Evolutionary conservation across 1,139 yeast genomes (phyloP).

Genomic region (Yamadazyma atlantica): DNA sequence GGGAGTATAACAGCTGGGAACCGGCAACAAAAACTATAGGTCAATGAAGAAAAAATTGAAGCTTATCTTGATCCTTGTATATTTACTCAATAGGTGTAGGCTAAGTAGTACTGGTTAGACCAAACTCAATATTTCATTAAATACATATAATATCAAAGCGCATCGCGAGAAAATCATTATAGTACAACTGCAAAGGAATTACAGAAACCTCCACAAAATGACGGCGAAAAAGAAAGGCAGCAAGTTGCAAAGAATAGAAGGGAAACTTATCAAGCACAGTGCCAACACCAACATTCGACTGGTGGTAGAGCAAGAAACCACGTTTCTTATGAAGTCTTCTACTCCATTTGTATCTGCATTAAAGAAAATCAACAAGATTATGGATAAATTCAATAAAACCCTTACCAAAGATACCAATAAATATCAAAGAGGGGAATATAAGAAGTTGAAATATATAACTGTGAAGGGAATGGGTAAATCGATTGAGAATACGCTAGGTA

Average conservation of each 20-base stretch:
- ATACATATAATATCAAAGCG: too few species aligned
- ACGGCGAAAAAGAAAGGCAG: neutral
- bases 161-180: too few species aligned
- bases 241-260: constrained; percentile 14
- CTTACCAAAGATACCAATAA: constrained; percentile 25
- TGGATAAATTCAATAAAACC: constrained; percentile 36
- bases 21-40: neutral
- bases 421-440: constrained; percentile 39
- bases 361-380: constrained; percentile 52
- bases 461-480: constrained; percentile 72
- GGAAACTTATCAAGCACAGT: constrained; percentile 47
- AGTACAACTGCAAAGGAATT: too few species aligned
- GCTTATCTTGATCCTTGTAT: too few species aligned
- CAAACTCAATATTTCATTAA: too few species aligned
- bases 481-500: constrained; percentile 54
- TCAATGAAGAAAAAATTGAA: too few species aligned
- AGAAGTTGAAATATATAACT: constrained; percentile 42
- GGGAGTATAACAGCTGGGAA: too few species aligned
- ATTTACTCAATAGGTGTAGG: too few species aligned
- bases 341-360: constrained; percentile 67
- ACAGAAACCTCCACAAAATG: too few species aligned
- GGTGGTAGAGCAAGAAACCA: constrained; percentile 41
- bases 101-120: too few species aligned
- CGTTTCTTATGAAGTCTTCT: constrained; percentile 52
- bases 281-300: constrained; percentile 33